Evolutionary conservation across 257 asterid genomes (phyloP).

Genomic region (Gentiana dahurica): DNA sequence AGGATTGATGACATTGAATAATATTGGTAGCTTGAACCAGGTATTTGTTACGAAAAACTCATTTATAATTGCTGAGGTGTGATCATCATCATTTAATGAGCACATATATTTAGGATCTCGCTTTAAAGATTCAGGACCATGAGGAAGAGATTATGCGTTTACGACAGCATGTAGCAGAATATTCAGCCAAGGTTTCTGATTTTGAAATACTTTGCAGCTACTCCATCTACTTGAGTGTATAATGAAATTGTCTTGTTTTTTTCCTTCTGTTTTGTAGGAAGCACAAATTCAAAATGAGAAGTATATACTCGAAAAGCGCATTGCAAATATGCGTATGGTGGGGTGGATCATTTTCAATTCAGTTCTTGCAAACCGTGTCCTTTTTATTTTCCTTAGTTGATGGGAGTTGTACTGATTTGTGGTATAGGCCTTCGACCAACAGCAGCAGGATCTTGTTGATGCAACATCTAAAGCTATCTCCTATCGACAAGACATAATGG

Average conservation of each 20-base stretch:
- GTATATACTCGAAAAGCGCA: constrained; percentile 80
- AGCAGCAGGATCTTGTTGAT: constrained; percentile 95
- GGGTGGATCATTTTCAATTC: constrained; percentile 20
- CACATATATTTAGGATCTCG: constrained; percentile 43
- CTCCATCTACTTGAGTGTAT: constrained; percentile 6
- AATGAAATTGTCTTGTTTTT: constrained; percentile 11
- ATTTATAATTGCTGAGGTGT: not conserved
- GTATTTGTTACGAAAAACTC: constrained; percentile 20
- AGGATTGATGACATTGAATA: constrained; percentile 40
- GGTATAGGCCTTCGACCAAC: constrained; percentile 90
- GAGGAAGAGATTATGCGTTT: constrained; percentile 82
- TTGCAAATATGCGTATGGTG: constrained; percentile 96
- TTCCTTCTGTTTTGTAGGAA: constrained; percentile 39
- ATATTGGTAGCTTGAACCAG: constrained; percentile 54
- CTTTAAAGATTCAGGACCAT: constrained; percentile 58
- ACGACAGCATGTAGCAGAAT: constrained; percentile 72
- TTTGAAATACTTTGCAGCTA: constrained; percentile 10
- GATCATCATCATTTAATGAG: constrained; percentile 14
- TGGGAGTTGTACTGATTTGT: constrained; percentile 12
- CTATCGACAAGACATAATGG: constrained; percentile 93
- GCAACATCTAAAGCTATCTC: constrained; percentile 99
- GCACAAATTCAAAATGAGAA: constrained; percentile 77
- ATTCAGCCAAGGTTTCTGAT: constrained; percentile 50
- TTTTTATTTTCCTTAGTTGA: constrained; percentile 12
- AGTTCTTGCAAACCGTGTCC: constrained; percentile 6